Evolutionary conservation across 1,284 basidiomycete species (phyloP), one percentile per base, ranked within the genome.

Genomic region (Moniliella sp.): DNA sequence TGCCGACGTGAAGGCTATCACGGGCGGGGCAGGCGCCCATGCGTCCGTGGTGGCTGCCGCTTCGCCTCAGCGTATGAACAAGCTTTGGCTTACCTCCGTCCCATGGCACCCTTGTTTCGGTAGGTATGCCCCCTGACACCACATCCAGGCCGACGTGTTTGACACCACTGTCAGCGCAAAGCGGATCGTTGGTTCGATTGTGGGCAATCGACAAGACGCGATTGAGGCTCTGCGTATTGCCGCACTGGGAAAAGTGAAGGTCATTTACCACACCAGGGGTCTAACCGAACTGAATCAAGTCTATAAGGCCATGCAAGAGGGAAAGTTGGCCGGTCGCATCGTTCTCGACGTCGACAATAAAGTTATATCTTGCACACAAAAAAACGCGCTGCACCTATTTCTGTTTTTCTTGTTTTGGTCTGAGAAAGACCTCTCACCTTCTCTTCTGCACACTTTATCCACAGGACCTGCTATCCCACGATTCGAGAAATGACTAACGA

Each of bases 11-110:
- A 67, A 70, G 55, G 68, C 64, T 0, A 32, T 40, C 4, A 76
- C 68, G 33, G 79, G 77, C 1, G 57, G 65, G 5, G n/a, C n/a
- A n/a, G 79, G 80, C 18, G 72, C 79, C 1, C 78, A 84, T 51
- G 71, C 74, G 5, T 56, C 58, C 9, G 43, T 61, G 15, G 56
- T 59, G 7, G 50, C 58, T 4, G 60, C 64, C 13, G 48, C 60
- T 16, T 48, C 52, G 19, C 57, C 67, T 11, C 61, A 66, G 75
- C 73, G 0, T 82, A 80, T 57, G 61, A 68, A n/a, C 70, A 77
- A 55, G 78, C 76, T 5, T 62, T 78, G 17, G 69, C 46, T 27
- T 50, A 49, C 36, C 39, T 53, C 12, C 79, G 58, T 61, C 79
- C 36, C 66, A 74, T 21, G 66, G 23, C 72, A 76, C 16, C 2